Evolutionary conservation across 202 grass and related monocot species (phyloP).

Genomic region (Brachypodium distachyon): DNA sequence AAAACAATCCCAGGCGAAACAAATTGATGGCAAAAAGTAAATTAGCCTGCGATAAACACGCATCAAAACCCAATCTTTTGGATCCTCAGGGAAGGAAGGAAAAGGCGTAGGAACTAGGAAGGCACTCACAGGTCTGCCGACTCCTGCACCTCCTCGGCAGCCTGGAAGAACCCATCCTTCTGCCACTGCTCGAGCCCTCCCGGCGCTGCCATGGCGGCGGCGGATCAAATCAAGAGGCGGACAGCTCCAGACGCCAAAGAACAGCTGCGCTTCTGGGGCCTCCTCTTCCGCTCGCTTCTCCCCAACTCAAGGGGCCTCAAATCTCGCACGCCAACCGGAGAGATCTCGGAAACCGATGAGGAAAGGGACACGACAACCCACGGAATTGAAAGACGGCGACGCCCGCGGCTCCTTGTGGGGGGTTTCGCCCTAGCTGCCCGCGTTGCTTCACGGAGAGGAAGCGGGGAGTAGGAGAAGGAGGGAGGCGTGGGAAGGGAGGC

Average conservation of each 20-base stretch:
- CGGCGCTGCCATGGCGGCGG: conserved; percentile 42
- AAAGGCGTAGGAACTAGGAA: neutral
- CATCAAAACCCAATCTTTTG: neutral
- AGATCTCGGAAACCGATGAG: conserved; percentile 7
- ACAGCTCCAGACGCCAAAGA: neutral
- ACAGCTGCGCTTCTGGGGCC: neutral
- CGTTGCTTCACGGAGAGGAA: conserved; percentile 5
- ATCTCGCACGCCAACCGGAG: neutral
- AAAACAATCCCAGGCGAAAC: neutral
- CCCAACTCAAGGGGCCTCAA: neutral
- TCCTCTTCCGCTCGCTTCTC: neutral
- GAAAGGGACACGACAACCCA: conserved; percentile 11
- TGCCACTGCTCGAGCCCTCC: conserved; percentile 82
- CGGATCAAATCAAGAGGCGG: conserved; percentile 19
- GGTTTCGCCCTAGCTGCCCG: neutral
- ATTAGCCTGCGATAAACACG: neutral
- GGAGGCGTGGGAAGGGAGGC: conserved; percentile 8
- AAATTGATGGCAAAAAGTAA: neutral
- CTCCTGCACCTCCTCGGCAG: conserved; percentile 89
- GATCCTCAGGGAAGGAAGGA: neutral
- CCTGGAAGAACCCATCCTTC: conserved; percentile 83
- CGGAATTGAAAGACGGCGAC: conserved; percentile 21
- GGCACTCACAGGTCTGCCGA: conserved; percentile 63
- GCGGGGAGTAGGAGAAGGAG: neutral
- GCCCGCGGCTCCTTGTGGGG: neutral